Percentiles rank a stretch among this genome's conserved stretches.
These are phyloP conservation scores for Microdochium trichocladiopsis DNA, from an alignment of 2,329 filamentous ascomycete species.

Conservation along the genomic window DNA sequence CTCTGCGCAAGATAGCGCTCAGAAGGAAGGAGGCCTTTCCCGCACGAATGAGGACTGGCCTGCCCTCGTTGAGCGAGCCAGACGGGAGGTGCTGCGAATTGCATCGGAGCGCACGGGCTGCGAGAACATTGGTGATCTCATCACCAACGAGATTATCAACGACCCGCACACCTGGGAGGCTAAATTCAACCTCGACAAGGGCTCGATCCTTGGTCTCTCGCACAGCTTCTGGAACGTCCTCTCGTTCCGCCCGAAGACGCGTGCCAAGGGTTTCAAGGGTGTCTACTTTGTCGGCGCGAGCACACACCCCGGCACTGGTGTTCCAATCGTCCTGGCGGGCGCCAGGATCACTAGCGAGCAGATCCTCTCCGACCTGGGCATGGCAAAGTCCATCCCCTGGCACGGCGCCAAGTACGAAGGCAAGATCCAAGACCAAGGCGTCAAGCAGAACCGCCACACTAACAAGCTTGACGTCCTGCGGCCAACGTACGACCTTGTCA, in stretches of 20 bases:
- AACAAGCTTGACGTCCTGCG: conserved; percentile 4
- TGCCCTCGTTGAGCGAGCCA: conserved; percentile 49
- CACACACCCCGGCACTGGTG: conserved; percentile 70
- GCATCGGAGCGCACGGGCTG: conserved; percentile 54
- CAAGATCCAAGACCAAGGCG: conserved; percentile 9
- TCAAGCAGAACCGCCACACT: conserved; percentile 9
- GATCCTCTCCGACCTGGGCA: conserved; percentile 25
- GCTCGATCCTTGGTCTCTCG: conserved; percentile 64
- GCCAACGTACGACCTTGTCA: neutral
- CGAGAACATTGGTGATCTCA: conserved; percentile 33
- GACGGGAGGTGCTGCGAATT: conserved; percentile 52
- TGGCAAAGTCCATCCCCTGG: conserved; percentile 21
- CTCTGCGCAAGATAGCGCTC: conserved; percentile 14
- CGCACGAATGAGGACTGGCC: conserved; percentile 49
- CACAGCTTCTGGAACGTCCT: conserved; percentile 72
- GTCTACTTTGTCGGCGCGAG: conserved; percentile 70
- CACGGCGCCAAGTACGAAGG: conserved; percentile 5
- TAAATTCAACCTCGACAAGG: conserved; percentile 68
- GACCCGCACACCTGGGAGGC: conserved; percentile 58
- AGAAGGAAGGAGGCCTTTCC: conserved; percentile 21
- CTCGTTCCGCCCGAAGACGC: conserved; percentile 55
- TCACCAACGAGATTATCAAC: conserved; percentile 58
- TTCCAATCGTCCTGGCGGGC: conserved; percentile 66
- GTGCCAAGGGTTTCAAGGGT: conserved; percentile 37
- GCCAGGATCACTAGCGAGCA: conserved; percentile 50